These are phyloP conservation scores for Jackrogersella minutella DNA, from an alignment of 495 filamentous ascomycete species.

Conservation along the genomic window DNA sequence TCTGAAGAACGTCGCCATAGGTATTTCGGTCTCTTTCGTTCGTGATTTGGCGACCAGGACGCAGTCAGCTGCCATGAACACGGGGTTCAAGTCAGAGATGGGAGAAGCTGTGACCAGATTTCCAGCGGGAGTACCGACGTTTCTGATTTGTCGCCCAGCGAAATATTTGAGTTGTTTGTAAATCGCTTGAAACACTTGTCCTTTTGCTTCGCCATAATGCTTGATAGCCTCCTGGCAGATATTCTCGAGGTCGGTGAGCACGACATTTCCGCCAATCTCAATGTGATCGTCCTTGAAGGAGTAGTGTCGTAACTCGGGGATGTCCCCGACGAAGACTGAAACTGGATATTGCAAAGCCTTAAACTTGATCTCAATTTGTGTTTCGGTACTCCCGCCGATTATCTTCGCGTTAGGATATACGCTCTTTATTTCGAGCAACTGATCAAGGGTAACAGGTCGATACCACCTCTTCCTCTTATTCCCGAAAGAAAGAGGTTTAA, in stretches of 20 bases:
- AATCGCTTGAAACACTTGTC: constrained; percentile 78
- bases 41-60: constrained; percentile 79
- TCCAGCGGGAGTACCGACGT: constrained; percentile 94
- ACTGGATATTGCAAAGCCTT: constrained; percentile 90
- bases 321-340: constrained; percentile 93
- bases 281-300: constrained; percentile 79
- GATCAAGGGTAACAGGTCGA: constrained; percentile 83
- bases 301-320: constrained; percentile 83
- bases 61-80: constrained; percentile 87
- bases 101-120: constrained; percentile 95
- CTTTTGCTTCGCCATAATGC: constrained; percentile 73
- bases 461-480: constrained; percentile 97
- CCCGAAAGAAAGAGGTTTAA: constrained; percentile 84
- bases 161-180: constrained; percentile 89
- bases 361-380: constrained; percentile 98
- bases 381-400: constrained; percentile 95
- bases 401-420: constrained; percentile 88
- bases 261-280: constrained; percentile 91
- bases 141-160: constrained; percentile 93
- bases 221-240: constrained; percentile 79
- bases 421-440: constrained; percentile 89
- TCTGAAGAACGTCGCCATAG: constrained; percentile 92
- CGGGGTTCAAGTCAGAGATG: constrained; percentile 95
- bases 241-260: constrained; percentile 81
- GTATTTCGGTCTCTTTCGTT: constrained; percentile 75